Percentiles rank a stretch among this genome's conserved stretches.
phyloP scores from a whole-genome alignment of 1,139 yeast genomes.

The Zygosaccharomyces pseudobailii region DNA sequence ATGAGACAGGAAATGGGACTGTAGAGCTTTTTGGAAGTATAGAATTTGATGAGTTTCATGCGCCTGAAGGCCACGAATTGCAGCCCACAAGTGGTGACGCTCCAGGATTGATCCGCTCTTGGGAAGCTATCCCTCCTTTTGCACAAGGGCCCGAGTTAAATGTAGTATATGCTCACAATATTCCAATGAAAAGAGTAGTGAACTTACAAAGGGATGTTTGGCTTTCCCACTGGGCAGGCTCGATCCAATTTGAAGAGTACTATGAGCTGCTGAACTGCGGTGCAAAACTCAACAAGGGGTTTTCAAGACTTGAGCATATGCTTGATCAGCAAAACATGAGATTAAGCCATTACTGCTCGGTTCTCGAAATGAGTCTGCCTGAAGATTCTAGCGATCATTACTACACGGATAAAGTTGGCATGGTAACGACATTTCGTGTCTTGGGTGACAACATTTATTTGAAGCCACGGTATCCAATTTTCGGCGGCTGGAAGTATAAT shows the following conservation, averaged over 20 bases:
- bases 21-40: slow-evolving; percentile 46
- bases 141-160: slow-evolving; percentile 44
- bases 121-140: slow-evolving; percentile 43
- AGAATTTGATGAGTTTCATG: slow-evolving; percentile 21
- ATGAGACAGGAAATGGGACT: slow-evolving; percentile 50
- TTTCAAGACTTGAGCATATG: slow-evolving; percentile 76
- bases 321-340: slow-evolving; percentile 19
- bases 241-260: slow-evolving; percentile 71
- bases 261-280: slow-evolving; percentile 77
- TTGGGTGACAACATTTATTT: slow-evolving; percentile 49
- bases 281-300: slow-evolving; percentile 62
- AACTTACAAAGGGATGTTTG: slow-evolving; percentile 70
- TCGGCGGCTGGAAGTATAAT: slow-evolving; percentile 96
- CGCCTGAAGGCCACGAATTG: slow-evolving; percentile 44
- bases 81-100: slow-evolving; percentile 34
- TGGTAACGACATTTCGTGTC: slow-evolving; percentile 76
- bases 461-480: slow-evolving; percentile 85
- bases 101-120: slow-evolving; percentile 56
- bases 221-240: slow-evolving; percentile 71
- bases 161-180: slow-evolving; percentile 59
- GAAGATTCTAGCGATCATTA: slow-evolving; percentile 56
- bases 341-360: slow-evolving; percentile 22
- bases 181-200: slow-evolving; percentile 59
- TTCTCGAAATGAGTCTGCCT: slow-evolving; percentile 52
- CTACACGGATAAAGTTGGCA: slow-evolving; percentile 86